These are phyloP conservation scores for Coix lacrymajobi DNA, from an alignment of 176 grass and related monocot species.

Conservation along the genomic window DNA sequence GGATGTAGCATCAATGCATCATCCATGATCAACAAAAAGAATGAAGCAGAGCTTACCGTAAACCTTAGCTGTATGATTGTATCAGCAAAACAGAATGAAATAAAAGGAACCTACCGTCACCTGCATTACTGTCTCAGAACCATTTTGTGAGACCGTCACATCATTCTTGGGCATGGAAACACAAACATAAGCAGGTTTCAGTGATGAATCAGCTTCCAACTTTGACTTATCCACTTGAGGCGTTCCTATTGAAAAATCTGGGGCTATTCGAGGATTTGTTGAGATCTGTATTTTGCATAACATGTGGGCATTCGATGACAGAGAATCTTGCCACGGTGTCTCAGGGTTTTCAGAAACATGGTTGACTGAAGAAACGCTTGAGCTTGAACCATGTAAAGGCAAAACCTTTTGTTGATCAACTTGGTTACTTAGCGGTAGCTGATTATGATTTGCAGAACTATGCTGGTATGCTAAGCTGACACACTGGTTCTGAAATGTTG, in stretches of 20 bases:
- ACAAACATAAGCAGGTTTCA: slow-evolving; percentile 74
- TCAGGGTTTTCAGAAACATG: slow-evolving; percentile 35
- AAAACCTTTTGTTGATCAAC: slow-evolving; percentile 49
- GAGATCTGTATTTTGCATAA: slow-evolving; percentile 70
- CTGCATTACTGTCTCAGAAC: slow-evolving; percentile 43
- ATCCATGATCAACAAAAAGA: background rate
- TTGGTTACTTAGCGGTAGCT: slow-evolving; percentile 43
- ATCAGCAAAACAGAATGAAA: slow-evolving; percentile 4
- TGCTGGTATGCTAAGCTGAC: slow-evolving; percentile 36
- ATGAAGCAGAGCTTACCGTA: background rate
- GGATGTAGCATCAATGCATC: background rate
- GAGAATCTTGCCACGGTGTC: slow-evolving; percentile 28
- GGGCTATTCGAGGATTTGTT: slow-evolving; percentile 82
- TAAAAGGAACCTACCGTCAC: slow-evolving; percentile 33
- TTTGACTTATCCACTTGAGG: slow-evolving; percentile 42
- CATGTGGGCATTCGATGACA: slow-evolving; percentile 27
- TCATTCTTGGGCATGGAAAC: slow-evolving; percentile 53
- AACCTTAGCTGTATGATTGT: slow-evolving; percentile 9
- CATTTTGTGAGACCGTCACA: slow-evolving; percentile 24
- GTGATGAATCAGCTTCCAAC: slow-evolving; percentile 26
- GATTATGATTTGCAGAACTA: slow-evolving; percentile 24
- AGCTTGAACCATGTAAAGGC: slow-evolving; percentile 46
- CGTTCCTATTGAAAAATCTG: slow-evolving; percentile 35
- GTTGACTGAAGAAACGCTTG: slow-evolving; percentile 46
- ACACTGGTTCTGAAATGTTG: slow-evolving; percentile 21